phyloP scores from a whole-genome alignment of 1,139 yeast genomes.

The Lodderomyces orthopsilosis region DNA sequence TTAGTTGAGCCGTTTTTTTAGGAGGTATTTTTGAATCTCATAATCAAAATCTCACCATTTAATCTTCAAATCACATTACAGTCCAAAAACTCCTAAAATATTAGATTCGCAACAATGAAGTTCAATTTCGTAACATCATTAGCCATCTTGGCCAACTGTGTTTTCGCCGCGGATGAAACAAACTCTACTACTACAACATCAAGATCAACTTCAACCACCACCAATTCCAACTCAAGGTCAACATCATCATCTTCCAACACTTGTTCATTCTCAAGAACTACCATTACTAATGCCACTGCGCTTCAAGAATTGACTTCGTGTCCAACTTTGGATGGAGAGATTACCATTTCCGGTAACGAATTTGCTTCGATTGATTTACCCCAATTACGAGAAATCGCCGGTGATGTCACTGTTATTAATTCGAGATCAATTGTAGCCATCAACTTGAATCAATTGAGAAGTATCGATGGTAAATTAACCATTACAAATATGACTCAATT shows the following conservation, averaged over 20 bases:
- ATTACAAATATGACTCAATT: conserved; percentile 43
- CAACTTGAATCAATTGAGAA: conserved; percentile 29
- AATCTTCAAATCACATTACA: too few species aligned
- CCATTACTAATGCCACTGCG: conserved; percentile 40
- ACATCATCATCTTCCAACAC: conserved; percentile 11
- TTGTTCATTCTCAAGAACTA: conserved; percentile 40
- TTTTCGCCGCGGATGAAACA: background rate
- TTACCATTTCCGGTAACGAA: conserved; percentile 39
- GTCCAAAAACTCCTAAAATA: too few species aligned
- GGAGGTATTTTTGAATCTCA: too few species aligned
- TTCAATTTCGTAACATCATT: background rate
- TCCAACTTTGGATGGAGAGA: conserved; percentile 41
- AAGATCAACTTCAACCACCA: background rate
- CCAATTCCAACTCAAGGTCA: conserved; percentile 1
- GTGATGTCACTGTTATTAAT: conserved; percentile 36
- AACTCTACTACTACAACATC: background rate
- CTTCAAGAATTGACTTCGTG: conserved; percentile 36
- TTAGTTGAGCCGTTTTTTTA: too few species aligned
- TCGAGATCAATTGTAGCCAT: conserved; percentile 40
- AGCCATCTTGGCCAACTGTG: background rate
- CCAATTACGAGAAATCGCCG: conserved; percentile 32
- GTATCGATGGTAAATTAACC: conserved; percentile 36
- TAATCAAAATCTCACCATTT: too few species aligned
- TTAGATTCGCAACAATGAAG: background rate
- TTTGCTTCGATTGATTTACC: conserved; percentile 35